A percentile compares a stretch with the other conserved stretches of the same genome.
These are phyloP conservation scores for Microstroma glucosiphilum DNA, from an alignment of 1,284 basidiomycete species.

Conservation along the genomic window DNA sequence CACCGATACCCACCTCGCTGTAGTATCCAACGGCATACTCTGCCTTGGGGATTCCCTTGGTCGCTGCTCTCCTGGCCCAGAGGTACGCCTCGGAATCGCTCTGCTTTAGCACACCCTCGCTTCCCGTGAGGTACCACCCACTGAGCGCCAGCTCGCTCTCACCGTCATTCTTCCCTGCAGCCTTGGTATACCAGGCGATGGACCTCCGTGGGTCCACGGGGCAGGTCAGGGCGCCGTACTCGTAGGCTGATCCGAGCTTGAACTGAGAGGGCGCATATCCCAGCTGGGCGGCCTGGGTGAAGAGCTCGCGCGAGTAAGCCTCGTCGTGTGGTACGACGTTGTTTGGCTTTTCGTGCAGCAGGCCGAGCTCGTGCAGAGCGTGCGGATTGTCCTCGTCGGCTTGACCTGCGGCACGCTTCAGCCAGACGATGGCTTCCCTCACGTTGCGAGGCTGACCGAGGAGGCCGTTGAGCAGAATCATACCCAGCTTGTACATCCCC, in stretches of 20 bases:
- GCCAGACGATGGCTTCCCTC: constrained; percentile 88
- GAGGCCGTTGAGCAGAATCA: constrained; percentile 81
- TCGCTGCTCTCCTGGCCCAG: constrained; percentile 53
- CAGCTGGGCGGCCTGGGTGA: constrained; percentile 84
- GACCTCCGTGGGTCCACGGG: constrained; percentile 85
- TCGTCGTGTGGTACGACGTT: constrained; percentile 60
- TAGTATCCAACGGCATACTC: constrained; percentile 85
- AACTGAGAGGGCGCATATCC: constrained; percentile 90
- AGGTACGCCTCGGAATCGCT: constrained; percentile 91
- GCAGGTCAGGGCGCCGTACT: constrained; percentile 82
- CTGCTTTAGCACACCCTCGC: constrained; percentile 89
- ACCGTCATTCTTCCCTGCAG: constrained; percentile 86
- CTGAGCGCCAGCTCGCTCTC: constrained; percentile 92
- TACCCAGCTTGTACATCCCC: constrained; percentile 98
- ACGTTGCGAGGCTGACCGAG: constrained; percentile 78
- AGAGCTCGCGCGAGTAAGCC: constrained; percentile 74
- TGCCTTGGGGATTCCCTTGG: constrained; percentile 54
- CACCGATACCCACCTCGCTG: constrained; percentile 93
- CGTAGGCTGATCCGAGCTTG: constrained; percentile 90
- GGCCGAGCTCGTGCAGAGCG: constrained; percentile 89
- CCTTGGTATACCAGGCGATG: constrained; percentile 98
- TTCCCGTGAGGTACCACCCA: constrained; percentile 84
- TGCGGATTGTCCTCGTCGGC: constrained; percentile 98
- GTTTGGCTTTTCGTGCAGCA: constrained; percentile 66
- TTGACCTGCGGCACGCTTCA: constrained; percentile 88